A percentile compares a stretch with the other conserved stretches of the same genome.
Evolutionary conservation across 73 alveolate species (phyloP).

Genomic region (Symbiodinium natans): DNA sequence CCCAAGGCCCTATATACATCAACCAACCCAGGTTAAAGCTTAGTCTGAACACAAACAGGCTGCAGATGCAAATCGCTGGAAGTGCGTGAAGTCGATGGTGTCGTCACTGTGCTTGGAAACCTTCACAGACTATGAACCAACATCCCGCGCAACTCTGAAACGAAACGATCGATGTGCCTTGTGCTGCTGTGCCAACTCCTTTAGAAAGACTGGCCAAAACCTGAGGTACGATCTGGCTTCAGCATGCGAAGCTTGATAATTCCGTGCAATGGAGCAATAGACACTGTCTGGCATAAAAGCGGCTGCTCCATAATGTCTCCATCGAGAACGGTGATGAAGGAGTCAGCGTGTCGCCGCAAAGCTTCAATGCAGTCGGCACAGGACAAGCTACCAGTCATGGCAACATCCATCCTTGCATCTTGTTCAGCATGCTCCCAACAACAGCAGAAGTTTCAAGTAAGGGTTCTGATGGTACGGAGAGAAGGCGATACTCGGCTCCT

Average conservation of each 20-base stretch:
- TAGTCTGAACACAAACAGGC: no score
- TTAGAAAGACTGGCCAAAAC: constrained; percentile 57
- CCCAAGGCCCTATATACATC: no score
- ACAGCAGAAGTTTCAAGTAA: no score
- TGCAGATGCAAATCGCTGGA: constrained; percentile 47
- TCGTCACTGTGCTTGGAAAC: constrained; percentile 77
- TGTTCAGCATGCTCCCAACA: no score
- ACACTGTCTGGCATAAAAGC: background rate
- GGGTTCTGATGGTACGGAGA: no score
- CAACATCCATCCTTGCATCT: constrained; percentile 22
- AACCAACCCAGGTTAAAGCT: no score
- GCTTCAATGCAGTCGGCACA: constrained; percentile 83
- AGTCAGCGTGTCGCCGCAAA: constrained; percentile 66
- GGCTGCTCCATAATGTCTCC: constrained; percentile 74
- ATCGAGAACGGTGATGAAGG: constrained; percentile 58
- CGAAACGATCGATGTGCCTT: constrained; percentile 9
- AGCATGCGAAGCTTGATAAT: background rate
- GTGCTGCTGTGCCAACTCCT: constrained; percentile 35
- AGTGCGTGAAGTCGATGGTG: constrained; percentile 40
- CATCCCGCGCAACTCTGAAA: background rate
- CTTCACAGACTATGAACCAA: background rate
- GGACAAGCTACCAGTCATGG: constrained; percentile 33
- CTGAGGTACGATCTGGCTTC: background rate
- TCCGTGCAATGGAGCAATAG: background rate
- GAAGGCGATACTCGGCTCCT: no score